Evolutionary conservation across 768 basidiomycete species (phyloP).

Genomic region (Termitomyces sp.): DNA sequence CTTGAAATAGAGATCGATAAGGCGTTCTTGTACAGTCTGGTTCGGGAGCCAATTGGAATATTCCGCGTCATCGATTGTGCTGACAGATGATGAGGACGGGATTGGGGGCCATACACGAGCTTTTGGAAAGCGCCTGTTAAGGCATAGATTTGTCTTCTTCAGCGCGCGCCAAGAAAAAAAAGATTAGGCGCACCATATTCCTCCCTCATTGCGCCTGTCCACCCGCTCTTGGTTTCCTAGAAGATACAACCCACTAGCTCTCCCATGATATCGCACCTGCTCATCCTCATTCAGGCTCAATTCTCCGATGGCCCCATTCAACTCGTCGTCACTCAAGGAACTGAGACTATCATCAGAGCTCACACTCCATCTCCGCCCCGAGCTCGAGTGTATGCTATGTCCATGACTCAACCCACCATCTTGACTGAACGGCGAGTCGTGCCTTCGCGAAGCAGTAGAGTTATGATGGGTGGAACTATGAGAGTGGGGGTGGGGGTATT

Average conservation of each 20-base stretch:
- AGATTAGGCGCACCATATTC: slow-evolving; percentile 58
- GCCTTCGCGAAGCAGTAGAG: slow-evolving; percentile 17
- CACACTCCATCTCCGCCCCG: slow-evolving; percentile 23
- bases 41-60: slow-evolving; percentile 48
- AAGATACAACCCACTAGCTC: slow-evolving; percentile 76
- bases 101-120: slow-evolving; percentile 85
- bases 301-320: slow-evolving; percentile 75
- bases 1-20: slow-evolving; percentile 74
- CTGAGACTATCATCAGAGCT: slow-evolving; percentile 26
- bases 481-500: slow-evolving; percentile 11
- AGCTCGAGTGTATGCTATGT: background rate
- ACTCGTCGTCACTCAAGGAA: slow-evolving; percentile 36
- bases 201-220: slow-evolving; percentile 68
- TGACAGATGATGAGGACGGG: slow-evolving; percentile 25
- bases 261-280: slow-evolving; percentile 83
- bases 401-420: background rate
- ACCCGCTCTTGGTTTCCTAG: slow-evolving; percentile 54
- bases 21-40: slow-evolving; percentile 52
- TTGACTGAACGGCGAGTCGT: slow-evolving; percentile 11
- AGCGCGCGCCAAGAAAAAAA: background rate
- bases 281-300: slow-evolving; percentile 84
- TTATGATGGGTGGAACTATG: slow-evolving; percentile 16
- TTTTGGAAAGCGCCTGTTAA: slow-evolving; percentile 71
- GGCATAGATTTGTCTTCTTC: background rate
- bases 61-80: slow-evolving; percentile 30